Evolutionary conservation across 768 basidiomycete species (phyloP).

Genomic region (Sarcomyxa edulis): DNA sequence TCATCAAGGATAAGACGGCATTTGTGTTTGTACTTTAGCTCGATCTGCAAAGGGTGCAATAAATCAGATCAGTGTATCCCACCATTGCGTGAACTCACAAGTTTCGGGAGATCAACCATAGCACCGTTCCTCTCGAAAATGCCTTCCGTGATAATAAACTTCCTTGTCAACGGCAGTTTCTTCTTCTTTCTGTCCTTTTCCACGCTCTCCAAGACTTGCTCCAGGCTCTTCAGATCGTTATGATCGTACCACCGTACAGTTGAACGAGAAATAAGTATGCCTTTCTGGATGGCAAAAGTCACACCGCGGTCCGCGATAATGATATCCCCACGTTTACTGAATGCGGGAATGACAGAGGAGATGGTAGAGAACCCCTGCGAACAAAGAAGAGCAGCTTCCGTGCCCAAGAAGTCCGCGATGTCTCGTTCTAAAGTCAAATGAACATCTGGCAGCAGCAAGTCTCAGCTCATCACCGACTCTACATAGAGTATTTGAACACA

Average conservation of each 20-base stretch:
- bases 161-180: constrained; percentile 71
- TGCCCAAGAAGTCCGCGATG: constrained; percentile 85
- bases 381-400: constrained; percentile 86
- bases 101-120: constrained; percentile 85
- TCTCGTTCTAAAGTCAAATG: constrained; percentile 86
- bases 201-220: constrained; percentile 75
- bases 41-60: too few species aligned
- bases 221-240: constrained; percentile 86
- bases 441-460: too few species aligned
- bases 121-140: constrained; percentile 93
- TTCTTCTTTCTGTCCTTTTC: constrained; percentile 92
- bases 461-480: too few species aligned
- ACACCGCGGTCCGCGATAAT: constrained; percentile 96
- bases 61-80: too few species aligned
- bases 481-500: too few species aligned
- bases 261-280: constrained; percentile 86
- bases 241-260: constrained; percentile 95
- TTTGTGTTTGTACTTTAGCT: constrained; percentile 92
- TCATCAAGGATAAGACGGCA: constrained; percentile 94
- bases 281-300: constrained; percentile 93
- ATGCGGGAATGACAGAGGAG: constrained; percentile 91
- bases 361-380: constrained; percentile 90
- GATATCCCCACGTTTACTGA: constrained; percentile 94
- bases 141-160: constrained; percentile 95
- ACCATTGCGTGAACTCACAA: too few species aligned